phyloP scores from a whole-genome alignment of 2,329 filamentous ascomycete genomes.

The Diaporthe amygdali region DNA sequence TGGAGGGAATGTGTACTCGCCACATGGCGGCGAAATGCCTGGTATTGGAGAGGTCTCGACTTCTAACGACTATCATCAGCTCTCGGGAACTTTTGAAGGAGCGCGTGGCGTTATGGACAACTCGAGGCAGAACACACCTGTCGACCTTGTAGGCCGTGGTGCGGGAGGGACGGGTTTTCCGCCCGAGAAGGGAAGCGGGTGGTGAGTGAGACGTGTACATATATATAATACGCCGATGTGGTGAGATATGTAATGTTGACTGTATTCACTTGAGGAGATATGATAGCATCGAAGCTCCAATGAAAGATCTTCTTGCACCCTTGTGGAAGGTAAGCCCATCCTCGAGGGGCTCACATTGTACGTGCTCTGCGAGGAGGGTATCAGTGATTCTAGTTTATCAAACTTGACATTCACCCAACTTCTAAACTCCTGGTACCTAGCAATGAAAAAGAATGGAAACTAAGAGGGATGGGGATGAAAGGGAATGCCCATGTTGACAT shows the following conservation, averaged over 20 bases:
- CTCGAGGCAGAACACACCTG: conserved; percentile 16
- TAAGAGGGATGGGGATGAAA: no score
- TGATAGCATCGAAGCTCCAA: no score
- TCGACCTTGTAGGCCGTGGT: conserved; percentile 1
- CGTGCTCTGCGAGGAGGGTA: no score
- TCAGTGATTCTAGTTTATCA: no score
- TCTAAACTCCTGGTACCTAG: no score
- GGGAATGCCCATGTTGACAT: no score
- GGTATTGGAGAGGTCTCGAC: neutral
- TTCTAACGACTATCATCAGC: conserved; percentile 5
- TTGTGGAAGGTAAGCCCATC: neutral
- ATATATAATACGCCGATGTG: fast-evolving
- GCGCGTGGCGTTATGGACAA: neutral
- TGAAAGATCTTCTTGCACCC: no score
- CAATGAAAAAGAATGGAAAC: no score
- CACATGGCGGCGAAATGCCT: neutral
- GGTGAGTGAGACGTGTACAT: neutral
- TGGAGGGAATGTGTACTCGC: neutral
- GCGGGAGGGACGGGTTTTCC: neutral
- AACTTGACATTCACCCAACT: no score
- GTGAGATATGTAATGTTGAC: neutral
- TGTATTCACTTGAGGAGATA: no score
- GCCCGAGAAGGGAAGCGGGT: neutral
- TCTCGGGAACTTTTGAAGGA: neutral
- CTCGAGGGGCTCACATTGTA: no score